phyloP scores from a whole-genome alignment of 2,329 filamentous ascomycete genomes.

The Fusarium poae region DNA sequence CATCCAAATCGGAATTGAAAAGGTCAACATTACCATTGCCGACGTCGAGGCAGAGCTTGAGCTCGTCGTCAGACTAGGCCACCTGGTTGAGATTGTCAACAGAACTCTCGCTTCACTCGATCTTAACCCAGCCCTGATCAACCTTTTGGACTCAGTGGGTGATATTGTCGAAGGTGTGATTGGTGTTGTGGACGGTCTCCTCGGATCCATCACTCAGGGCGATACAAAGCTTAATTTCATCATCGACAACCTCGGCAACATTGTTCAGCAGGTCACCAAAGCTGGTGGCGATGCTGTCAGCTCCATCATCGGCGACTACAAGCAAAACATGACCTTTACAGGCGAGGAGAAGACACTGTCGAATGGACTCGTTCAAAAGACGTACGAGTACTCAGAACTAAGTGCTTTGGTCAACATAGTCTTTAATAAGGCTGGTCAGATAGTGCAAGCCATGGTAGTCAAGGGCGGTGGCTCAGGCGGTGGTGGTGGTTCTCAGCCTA shows the following conservation, averaged over 20 bases:
- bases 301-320: slow-evolving; percentile 32
- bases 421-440: slow-evolving; percentile 32
- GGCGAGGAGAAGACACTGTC: slow-evolving; percentile 24
- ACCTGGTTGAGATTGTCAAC: slow-evolving; percentile 31
- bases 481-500: background rate
- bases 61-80: slow-evolving; percentile 25
- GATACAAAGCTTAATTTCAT: slow-evolving; percentile 34
- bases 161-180: slow-evolving; percentile 25
- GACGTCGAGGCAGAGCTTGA: slow-evolving; percentile 33
- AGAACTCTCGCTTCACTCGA: slow-evolving; percentile 29
- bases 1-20: slow-evolving; percentile 26
- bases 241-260: slow-evolving; percentile 31
- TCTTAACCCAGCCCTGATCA: slow-evolving; percentile 26
- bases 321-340: slow-evolving; percentile 32
- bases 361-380: slow-evolving; percentile 22
- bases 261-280: slow-evolving; percentile 27
- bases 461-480: slow-evolving; percentile 15
- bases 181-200: slow-evolving; percentile 21
- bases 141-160: slow-evolving; percentile 26
- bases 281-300: slow-evolving; percentile 18
- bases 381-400: slow-evolving; percentile 27
- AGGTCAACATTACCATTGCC: slow-evolving; percentile 32
- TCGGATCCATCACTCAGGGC: slow-evolving; percentile 29
- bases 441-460: slow-evolving; percentile 28
- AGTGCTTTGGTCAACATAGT: slow-evolving; percentile 29